Evolutionary conservation across 352 stramenopile genomes (phyloP).

Genomic region (Globisporangium barbulae): DNA sequence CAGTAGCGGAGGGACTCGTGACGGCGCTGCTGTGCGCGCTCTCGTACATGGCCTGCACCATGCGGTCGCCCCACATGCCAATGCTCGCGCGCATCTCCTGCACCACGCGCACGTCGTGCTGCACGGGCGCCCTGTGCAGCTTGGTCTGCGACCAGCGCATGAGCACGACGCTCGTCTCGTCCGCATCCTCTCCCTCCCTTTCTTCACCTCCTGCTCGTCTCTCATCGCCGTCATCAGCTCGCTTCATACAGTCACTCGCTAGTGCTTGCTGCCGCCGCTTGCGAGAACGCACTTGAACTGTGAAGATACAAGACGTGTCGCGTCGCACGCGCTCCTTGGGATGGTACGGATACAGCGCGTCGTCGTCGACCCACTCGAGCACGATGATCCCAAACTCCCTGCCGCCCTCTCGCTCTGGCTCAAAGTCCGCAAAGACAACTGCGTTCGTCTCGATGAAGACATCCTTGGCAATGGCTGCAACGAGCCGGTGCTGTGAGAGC

Average conservation of each 20-base stretch:
- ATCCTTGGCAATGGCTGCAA: conserved; percentile 25
- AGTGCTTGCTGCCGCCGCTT: neutral
- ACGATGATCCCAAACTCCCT: conserved; percentile 18
- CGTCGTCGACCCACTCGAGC: conserved; percentile 30
- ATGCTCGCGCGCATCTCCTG: conserved; percentile 17
- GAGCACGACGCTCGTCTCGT: conserved; percentile 3
- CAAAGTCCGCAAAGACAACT: conserved; percentile 31
- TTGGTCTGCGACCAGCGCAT: conserved; percentile 17
- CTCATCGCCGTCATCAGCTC: too few relatives aligned
- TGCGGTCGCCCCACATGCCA: conserved; percentile 13
- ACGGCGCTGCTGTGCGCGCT: neutral
- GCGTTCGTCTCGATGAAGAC: conserved; percentile 46
- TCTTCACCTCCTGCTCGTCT: neutral
- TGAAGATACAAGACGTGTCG: conserved; percentile 20
- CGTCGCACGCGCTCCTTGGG: conserved; percentile 25
- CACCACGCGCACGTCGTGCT: neutral
- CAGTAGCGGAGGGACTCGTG: neutral
- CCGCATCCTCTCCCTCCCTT: neutral
- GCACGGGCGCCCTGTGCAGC: conserved; percentile 2
- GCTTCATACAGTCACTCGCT: neutral
- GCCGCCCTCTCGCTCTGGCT: neutral
- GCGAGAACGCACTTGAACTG: neutral
- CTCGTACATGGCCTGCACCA: conserved; percentile 14
- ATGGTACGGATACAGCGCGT: conserved; percentile 33
- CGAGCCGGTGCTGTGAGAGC: conserved; percentile 37